These are phyloP conservation scores for Syzygium grande DNA, from an alignment of 345 rosid genomes.

Conservation along the genomic window DNA sequence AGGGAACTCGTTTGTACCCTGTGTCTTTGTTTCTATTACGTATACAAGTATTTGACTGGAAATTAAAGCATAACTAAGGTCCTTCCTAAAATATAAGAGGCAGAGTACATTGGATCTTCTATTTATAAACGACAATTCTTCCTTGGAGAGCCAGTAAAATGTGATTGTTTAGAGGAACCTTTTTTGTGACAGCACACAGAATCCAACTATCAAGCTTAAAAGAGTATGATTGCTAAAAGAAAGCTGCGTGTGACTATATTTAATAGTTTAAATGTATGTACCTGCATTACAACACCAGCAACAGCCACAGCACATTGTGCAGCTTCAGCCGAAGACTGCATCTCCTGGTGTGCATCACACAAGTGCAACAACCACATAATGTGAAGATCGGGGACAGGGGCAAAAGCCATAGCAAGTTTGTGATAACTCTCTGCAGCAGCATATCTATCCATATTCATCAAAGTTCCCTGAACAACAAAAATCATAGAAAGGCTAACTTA, in stretches of 20 bases:
- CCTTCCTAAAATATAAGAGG: background rate
- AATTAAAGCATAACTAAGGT: background rate
- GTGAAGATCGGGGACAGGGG: slow-evolving; percentile 99
- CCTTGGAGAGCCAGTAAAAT: background rate
- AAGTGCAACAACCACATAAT: slow-evolving; percentile 98
- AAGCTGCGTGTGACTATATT: background rate
- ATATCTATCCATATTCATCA: slow-evolving; percentile 84
- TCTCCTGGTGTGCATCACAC: slow-evolving; percentile 99
- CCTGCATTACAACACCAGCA: slow-evolving; percentile 97
- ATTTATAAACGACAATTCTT: background rate
- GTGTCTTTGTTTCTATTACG: background rate
- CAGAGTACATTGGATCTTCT: background rate
- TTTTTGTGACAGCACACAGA: background rate
- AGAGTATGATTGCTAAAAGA: background rate
- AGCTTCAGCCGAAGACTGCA: slow-evolving; percentile 99
- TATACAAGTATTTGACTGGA: background rate
- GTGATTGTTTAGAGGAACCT: background rate
- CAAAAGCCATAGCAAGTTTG: slow-evolving; percentile 98
- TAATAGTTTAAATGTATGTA: slow-evolving; percentile 1
- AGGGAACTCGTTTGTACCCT: background rate
- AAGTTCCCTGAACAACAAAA: slow-evolving; percentile 46
- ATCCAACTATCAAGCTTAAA: background rate
- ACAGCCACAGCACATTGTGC: slow-evolving; percentile 96
- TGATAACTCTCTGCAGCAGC: slow-evolving; percentile 97
- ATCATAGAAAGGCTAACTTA: background rate